Conservation (phyloP, 2,329 filamentous ascomycete species). For the Fusarium verticillioides region DNA sequence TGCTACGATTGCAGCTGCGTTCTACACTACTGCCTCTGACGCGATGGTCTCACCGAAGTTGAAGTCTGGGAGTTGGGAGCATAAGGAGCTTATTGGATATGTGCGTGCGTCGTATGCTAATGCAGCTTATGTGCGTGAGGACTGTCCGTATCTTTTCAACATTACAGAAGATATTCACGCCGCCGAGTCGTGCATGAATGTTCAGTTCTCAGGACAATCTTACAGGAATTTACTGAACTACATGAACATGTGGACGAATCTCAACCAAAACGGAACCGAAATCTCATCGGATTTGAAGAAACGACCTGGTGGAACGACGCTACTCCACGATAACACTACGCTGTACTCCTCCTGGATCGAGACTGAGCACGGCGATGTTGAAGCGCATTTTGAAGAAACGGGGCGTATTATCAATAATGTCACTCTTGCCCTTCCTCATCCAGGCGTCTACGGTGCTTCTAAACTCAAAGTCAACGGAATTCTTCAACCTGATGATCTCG, state of each 20-base stretch:
- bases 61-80: slow-evolving; percentile 65
- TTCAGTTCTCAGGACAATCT: slow-evolving; percentile 75
- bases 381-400: slow-evolving; percentile 58
- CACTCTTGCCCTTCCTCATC: slow-evolving; percentile 80
- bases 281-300: slow-evolving; percentile 53
- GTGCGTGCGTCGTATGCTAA: slow-evolving; percentile 75
- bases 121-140: slow-evolving; percentile 60
- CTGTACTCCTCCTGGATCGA: slow-evolving; percentile 77
- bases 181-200: slow-evolving; percentile 70
- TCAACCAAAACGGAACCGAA: slow-evolving; percentile 57
- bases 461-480: slow-evolving; percentile 71
- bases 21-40: slow-evolving; percentile 82
- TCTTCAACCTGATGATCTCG: slow-evolving; percentile 73
- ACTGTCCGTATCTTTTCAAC: slow-evolving; percentile 72
- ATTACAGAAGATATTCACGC: slow-evolving; percentile 53
- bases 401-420: slow-evolving; percentile 77
- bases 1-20: slow-evolving; percentile 72
- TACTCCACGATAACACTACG: slow-evolving; percentile 78
- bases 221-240: slow-evolving; percentile 77
- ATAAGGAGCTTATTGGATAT: slow-evolving; percentile 61
- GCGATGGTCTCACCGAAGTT: slow-evolving; percentile 80
- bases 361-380: slow-evolving; percentile 62
- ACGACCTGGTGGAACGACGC: slow-evolving; percentile 70
- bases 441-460: slow-evolving; percentile 73
- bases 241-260: slow-evolving; percentile 64